Evolutionary conservation across 2,329 filamentous ascomycete species (phyloP).

Genomic region (Nemania sp.): DNA sequence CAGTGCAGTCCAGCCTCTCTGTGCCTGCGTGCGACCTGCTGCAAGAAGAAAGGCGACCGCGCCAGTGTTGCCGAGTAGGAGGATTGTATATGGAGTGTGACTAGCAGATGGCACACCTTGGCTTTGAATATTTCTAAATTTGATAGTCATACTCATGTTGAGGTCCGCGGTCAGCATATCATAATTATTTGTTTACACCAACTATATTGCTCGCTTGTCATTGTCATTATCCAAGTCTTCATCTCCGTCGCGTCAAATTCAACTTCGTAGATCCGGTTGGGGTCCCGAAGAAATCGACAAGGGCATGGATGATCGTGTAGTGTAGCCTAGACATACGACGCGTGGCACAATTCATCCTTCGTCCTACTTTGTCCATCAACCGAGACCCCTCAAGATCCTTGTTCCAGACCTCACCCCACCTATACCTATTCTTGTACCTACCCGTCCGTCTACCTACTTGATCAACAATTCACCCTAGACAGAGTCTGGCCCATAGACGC

Average conservation of each 20-base stretch:
- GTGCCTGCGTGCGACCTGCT: slow-evolving; percentile 16
- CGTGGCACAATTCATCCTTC: too few species aligned
- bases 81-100: not conserved
- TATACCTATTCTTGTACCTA: not conserved
- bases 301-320: not conserved
- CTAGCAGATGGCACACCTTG: not conserved
- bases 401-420: slow-evolving; percentile 17
- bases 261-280: slow-evolving; percentile 19
- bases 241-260: not conserved
- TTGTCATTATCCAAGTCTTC: not conserved
- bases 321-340: too few species aligned
- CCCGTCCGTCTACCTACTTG: not conserved
- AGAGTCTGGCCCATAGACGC: slow-evolving; percentile 1
- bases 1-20: not conserved
- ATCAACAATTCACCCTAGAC: slow-evolving; percentile 3
- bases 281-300: not conserved
- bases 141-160: not conserved
- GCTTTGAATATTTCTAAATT: not conserved
- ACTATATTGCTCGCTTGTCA: not conserved
- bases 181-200: not conserved
- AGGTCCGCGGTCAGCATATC: not conserved
- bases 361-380: not conserved
- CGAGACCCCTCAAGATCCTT: slow-evolving; percentile 11
- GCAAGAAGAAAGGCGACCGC: slow-evolving; percentile 19
- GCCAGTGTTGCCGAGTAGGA: not conserved